Conservation (phyloP, 305 asterid species). For the Fraxinus floribunda region DNA sequence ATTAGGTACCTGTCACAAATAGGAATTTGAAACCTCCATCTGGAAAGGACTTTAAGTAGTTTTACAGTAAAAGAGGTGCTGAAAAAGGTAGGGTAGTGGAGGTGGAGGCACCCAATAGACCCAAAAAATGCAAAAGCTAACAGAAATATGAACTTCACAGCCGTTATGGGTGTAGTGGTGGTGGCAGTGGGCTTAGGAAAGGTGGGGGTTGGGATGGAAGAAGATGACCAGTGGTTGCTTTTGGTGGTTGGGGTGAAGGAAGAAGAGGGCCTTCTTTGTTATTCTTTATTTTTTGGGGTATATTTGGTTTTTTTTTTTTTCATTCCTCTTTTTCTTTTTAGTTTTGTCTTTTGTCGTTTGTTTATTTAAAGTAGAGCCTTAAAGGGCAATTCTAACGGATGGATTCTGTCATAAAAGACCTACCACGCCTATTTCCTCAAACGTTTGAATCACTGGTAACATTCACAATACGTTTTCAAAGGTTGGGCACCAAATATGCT, state of each 20-base stretch:
- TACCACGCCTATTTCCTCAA: not conserved
- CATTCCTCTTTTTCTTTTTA: not conserved
- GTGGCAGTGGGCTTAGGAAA: not conserved
- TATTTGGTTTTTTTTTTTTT: not conserved
- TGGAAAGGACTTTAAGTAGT: not conserved
- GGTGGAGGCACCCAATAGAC: not conserved
- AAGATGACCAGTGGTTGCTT: not conserved
- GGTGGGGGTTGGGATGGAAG: not conserved
- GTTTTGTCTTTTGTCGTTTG: not conserved
- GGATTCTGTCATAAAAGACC: not conserved
- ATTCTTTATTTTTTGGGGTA: not conserved
- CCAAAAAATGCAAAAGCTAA: not conserved
- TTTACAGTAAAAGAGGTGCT: slow-evolving; percentile 7
- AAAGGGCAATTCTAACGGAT: too few relatives aligned
- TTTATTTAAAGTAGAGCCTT: not conserved
- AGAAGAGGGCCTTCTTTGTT: not conserved
- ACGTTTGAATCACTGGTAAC: not conserved
- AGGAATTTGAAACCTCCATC: slow-evolving; percentile 14
- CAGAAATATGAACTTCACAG: not conserved
- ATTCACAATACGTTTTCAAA: not conserved
- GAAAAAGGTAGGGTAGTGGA: not conserved
- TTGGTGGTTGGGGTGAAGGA: not conserved
- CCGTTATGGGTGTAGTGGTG: not conserved
- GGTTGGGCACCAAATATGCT: not conserved
- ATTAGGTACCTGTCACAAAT: slow-evolving; percentile 66